These are phyloP conservation scores for Fusarium anguioides DNA, from an alignment of 2,329 filamentous ascomycete species.

Conservation along the genomic window DNA sequence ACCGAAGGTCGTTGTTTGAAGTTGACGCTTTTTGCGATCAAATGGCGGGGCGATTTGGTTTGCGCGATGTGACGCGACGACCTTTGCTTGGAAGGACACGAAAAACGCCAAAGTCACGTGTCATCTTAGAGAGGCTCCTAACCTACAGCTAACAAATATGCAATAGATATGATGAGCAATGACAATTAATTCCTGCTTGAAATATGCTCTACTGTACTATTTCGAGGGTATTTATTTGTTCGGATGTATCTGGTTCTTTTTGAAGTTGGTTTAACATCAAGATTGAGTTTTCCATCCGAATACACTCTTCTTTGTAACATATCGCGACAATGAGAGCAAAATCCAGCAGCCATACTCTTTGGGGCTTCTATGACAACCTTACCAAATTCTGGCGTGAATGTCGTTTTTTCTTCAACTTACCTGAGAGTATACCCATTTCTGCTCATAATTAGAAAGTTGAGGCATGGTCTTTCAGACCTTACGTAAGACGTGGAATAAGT, in stretches of 20 bases:
- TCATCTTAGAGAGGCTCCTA: neutral
- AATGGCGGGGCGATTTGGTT: constrained; percentile 20
- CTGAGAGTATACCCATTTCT: neutral
- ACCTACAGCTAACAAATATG: neutral
- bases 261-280: no score
- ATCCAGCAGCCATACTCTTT: no score
- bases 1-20: neutral
- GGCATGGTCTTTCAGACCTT: neutral
- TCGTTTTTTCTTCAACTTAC: no score
- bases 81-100: constrained; percentile 13
- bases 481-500: neutral
- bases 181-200: neutral
- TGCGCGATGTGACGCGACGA: constrained; percentile 38
- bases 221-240: no score
- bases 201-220: neutral
- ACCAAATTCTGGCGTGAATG: no score
- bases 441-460: neutral
- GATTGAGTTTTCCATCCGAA: no score
- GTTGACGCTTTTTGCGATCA: neutral
- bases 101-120: constrained; percentile 47
- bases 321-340: no score
- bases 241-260: no score
- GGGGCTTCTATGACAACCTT: no score
- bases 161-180: neutral
- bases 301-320: no score